Base-by-base conservation (phyloP, 2,329 filamentous ascomycete species). In the Fusarium piperis region DNA sequence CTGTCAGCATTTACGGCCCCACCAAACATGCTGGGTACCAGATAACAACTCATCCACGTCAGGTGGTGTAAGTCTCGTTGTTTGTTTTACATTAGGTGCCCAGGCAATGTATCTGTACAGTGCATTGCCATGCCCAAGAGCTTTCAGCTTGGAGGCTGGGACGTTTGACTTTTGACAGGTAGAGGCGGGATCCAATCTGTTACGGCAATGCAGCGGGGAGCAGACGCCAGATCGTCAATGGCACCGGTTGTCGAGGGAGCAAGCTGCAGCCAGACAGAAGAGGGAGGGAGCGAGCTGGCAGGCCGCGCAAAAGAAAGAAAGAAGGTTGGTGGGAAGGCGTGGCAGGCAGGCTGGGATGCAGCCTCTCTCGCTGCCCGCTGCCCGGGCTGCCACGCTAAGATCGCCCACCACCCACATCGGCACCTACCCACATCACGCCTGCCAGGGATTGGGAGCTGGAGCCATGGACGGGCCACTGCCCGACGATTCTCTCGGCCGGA, bases 351-450 rank as follows among this genome's bases (percentile, higher is more conserved):
- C 44, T 62, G 35, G 61, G 61, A 59, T 64, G 61, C 53, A 59
- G 39, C 15, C 28, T 35, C 10, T 35, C 28, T 23, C 18, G 53
- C 53, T 52, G 41, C 26, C 44, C 33, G 41, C 53, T 59, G 44
- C 26, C 44, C 44, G 44, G 64, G 60, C 70, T 73, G 58, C 70
- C 70, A 73, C 70, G 70, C 70, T 71, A 70, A 59, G 70, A 73
- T 73, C 70, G 67, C 67, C 70, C 67, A 68, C 64, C 52, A 65
- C 68, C 69, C 62, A 61, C 59, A 65, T 60, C 63, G 62, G 55
- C 41, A 48, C 39, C 51, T 51, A 56, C 59, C 51, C 59, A 56
- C 59, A 38, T 44, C 38, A 53, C 33, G 36, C 46, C 52, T 59
- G 62, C 44, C 67, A 61, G 58, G 56, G 55, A 61, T 72, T 69